Base-by-base conservation (phyloP, 2,329 filamentous ascomycete genomes). In the Scedosporium dehoogii region DNA sequence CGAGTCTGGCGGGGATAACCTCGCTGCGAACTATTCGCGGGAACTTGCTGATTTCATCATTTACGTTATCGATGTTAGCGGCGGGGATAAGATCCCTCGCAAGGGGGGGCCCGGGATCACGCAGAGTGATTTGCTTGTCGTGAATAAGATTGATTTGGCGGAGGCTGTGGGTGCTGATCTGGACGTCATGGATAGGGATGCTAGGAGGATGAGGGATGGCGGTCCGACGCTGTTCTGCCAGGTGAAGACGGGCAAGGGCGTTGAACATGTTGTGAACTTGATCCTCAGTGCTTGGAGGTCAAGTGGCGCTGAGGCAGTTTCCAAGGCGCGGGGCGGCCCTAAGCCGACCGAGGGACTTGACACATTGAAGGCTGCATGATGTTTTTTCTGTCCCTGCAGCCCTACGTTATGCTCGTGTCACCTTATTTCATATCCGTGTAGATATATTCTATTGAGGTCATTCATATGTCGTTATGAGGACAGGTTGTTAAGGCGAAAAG, bases 81-180 rank as follows among this genome's bases (percentile, higher is more conserved):
- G 94, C 23, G 94, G 94, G 12, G 94, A 99, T 75, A 99, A 99
- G 83, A 88, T 99, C 59, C 94, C 94, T 0, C 79, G 94, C 29
- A 99, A 99, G 78, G 94, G 94, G 29, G 94, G 94, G 0, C 94
- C 94, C 0, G 94, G 94, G 1, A 99, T 99, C 73, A 99, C 94
- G 4, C 93, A 97, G 78, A 94, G 90, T 69, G 94, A 99, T 71
- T 73, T 99, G 73, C 76, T 99, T 66, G 84, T 99, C 21, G 91
- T 99, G 60, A 99, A 99, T 76, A 99, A 99, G 85, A 96, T 92
- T 55, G 94, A 99, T 76, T 75, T 99, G 67, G 92, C 94, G 0
- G 88, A 92, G 76, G 85, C 90, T 5, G 87, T 99, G 25, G 94
- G 94, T 14, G 94, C 94, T 0, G 94, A 97, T 74, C 73, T 99